Percentiles rank a stretch among this genome's conserved stretches.
phyloP scores from a whole-genome alignment of 2,329 filamentous ascomycete species.

The Dothideomycetes sp. region DNA sequence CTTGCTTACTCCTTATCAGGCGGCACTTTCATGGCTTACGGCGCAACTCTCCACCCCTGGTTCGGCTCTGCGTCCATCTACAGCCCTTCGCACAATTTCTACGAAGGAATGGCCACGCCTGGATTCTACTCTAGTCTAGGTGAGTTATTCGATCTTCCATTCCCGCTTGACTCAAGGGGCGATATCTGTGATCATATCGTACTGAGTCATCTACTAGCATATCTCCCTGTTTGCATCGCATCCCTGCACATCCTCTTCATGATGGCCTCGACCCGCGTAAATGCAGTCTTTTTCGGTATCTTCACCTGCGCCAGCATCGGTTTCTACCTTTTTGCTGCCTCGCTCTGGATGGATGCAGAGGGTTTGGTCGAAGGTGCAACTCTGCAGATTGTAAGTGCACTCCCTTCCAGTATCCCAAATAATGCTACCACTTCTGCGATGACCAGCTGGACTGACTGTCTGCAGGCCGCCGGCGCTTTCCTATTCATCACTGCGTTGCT shows the following conservation, averaged over 20 bases:
- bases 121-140: conserved; percentile 12
- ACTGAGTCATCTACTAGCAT: conserved; percentile 25
- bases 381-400: not conserved
- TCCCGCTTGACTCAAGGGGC: no score
- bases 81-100: conserved; percentile 6
- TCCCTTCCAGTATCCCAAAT: no score
- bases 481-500: conserved; percentile 12
- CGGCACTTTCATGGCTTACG: conserved; percentile 13
- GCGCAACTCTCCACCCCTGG: conserved; percentile 12
- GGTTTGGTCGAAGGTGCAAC: not conserved
- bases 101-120: conserved; percentile 3
- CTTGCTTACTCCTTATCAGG: no score
- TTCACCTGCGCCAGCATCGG: conserved; percentile 38
- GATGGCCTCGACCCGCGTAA: conserved; percentile 36
- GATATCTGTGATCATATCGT: no score
- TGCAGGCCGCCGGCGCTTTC: conserved; percentile 11
- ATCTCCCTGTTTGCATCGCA: conserved; percentile 51
- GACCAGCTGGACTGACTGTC: no score
- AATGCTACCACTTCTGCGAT: no score
- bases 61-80: conserved; percentile 14
- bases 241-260: conserved; percentile 59
- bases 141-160: conserved; percentile 7
- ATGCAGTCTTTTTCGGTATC: conserved; percentile 34
- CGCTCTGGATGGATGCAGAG: not conserved
- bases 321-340: not conserved